phyloP scores from a whole-genome alignment of 495 filamentous ascomycete species.

The Pseudoneurospora amorphoporcata region DNA sequence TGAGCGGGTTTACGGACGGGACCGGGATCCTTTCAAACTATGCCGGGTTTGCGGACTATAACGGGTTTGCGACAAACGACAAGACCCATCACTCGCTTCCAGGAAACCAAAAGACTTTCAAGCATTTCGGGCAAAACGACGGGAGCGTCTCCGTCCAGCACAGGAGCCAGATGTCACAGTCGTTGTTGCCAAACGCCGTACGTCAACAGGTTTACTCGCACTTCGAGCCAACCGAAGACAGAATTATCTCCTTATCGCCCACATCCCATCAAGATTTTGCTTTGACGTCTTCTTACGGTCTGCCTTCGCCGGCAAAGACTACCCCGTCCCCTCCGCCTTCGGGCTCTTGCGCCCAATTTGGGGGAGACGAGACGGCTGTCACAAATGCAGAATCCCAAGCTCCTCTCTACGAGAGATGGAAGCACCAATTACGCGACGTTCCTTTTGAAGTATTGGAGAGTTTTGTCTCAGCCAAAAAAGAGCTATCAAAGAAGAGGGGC shows the following conservation, averaged over 20 bases:
- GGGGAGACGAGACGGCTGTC: not conserved
- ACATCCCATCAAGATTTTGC: not conserved
- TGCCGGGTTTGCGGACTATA: not conserved
- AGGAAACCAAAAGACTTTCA: not conserved
- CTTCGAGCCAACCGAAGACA: not conserved
- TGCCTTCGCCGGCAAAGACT: not conserved
- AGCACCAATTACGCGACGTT: not conserved
- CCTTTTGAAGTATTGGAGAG: not conserved
- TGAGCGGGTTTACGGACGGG: not conserved
- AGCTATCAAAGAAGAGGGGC: not conserved
- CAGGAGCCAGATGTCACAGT: not conserved
- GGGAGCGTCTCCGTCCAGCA: not conserved
- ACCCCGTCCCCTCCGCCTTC: not conserved
- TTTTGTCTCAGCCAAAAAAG: not conserved
- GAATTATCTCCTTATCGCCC: not conserved
- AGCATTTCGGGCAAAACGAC: not conserved
- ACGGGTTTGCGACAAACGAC: not conserved
- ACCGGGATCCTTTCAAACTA: too few relatives aligned
- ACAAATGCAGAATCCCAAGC: too few relatives aligned
- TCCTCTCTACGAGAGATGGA: not conserved
- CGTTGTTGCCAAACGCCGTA: not conserved
- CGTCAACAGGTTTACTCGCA: not conserved
- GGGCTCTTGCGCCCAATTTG: not conserved
- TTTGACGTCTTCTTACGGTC: not conserved
- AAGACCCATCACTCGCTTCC: not conserved